Evolutionary conservation across 345 rosid species (phyloP), one percentile per base, ranked within the genome.

Genomic region (Brassica cretica): DNA sequence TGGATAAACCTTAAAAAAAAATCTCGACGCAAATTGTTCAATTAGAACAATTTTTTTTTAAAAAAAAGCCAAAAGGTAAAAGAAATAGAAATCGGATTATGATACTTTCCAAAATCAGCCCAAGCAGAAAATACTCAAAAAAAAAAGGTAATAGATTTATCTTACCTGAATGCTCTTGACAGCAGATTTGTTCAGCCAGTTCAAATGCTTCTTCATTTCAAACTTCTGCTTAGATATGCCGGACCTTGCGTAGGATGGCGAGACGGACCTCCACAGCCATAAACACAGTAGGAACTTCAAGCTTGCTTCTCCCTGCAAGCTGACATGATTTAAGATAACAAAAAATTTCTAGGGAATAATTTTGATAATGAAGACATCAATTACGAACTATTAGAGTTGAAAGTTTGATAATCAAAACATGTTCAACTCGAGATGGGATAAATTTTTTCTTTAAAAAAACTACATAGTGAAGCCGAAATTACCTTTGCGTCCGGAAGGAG

Each of bases 141-240:
- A 30, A 44, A 2, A 53, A 44, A 73, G 30, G 60, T 25, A 24
- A 41, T 35, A 73, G 71, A 71, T 65, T 68, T 14, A 60, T 44
- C 27, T 19, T 44, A 86, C 94, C 97, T 90, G 76, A 80, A 95
- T 91, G 91, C 84, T 89, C 68, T 93, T 88, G 55, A 89, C 88
- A 63, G 92, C 84, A 10, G 93, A 84, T 82, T 95, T 95, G 87
- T 95, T 95, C 84, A 95, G 77, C 64, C 97, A 90, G 35, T 90
- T 88, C 90, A 95, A 84, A 81, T 89, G 99, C 76, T 89, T 93
- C 8, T 86, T 86, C 27, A 93, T 93, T 78, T 89, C 87, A 56
- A 93, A 84, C 64, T 84, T 90, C 87, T 86, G 97, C 83, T 83
- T 89, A 30, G 90, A 84, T 7, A 73, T 87, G 29, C 89, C 68